Conservation (phyloP, 2,329 filamentous ascomycete genomes). For the Exophiala viscosa region DNA sequence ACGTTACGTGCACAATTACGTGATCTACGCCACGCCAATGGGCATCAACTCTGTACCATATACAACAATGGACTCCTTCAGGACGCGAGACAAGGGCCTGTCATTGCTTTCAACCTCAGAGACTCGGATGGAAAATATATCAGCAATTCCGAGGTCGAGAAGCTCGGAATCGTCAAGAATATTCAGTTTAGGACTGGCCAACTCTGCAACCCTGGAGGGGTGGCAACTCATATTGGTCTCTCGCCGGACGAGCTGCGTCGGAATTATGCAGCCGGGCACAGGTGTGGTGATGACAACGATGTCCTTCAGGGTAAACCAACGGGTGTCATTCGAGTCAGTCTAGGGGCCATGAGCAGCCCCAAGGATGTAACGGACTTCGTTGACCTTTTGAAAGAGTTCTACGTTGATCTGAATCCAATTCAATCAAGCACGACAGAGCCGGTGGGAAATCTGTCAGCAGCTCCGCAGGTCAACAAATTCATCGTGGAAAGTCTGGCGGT, state of each 20-base stretch:
- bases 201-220: constrained; percentile 86
- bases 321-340: constrained; percentile 76
- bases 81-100: constrained; percentile 59
- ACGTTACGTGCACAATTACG: constrained; percentile 58
- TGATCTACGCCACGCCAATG: constrained; percentile 66
- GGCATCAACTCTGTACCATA: constrained; percentile 60
- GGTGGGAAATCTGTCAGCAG: neutral
- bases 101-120: constrained; percentile 77
- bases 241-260: constrained; percentile 75
- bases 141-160: constrained; percentile 81
- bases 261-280: constrained; percentile 80
- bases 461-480: constrained; percentile 32
- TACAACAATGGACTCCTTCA: constrained; percentile 48
- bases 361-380: constrained; percentile 71
- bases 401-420: constrained; percentile 37
- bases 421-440: neutral
- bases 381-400: constrained; percentile 69
- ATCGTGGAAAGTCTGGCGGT: constrained; percentile 65
- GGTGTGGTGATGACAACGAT: constrained; percentile 80
- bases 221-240: constrained; percentile 68
- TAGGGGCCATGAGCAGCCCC: constrained; percentile 84
- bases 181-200: constrained; percentile 86
- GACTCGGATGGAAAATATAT: constrained; percentile 69
- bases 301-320: constrained; percentile 81
- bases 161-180: constrained; percentile 70